Evolutionary conservation across 192 early-diverging fungal genomes (phyloP), one percentile per base, ranked within the genome.

Genomic region (Coemansia sp.): DNA sequence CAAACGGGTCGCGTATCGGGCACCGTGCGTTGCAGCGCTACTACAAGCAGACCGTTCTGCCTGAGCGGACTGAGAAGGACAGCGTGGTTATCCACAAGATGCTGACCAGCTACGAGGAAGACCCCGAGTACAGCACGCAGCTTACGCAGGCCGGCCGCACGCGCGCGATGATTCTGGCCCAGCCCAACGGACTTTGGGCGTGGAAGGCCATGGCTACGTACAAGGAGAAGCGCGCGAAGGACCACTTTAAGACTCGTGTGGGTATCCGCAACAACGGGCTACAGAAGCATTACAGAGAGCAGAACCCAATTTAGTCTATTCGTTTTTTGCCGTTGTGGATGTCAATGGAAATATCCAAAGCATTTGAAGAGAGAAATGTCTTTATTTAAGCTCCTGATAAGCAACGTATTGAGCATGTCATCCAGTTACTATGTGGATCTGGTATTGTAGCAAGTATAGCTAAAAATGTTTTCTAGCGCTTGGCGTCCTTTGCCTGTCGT

Each of bases 211-310:
- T 67, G 22, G 79, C 69, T 14, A 84, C 79, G 1, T 86, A 82
- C 76, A 88, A 87, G 72, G 88, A 86, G 53, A 75, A 79, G 62
- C 83, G 89, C 53, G 57, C 61, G 37, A 72, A 73, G 35, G 68
- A 89, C 48, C 81, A 90, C 62, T 91, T 85, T 84, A 66, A 85
- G 69, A 85, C 83, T 21, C 75, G 83, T 37, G 76, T 88, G 32
- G 92, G 88, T 22, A 83, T 88, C 59, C 88, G 89, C 58, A 83
- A 85, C 65, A 97, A 97, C 83, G 89, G 87, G 58, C 77, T 96
- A 65, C 92, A 96, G 81, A 89, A 85, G 66, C 85, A 94, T 73
- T 96, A 90, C 85, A 81, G 94, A 66, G 76, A 79, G 35, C 92
- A 95, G 76, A 92, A 94, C 66, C 83, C 91, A 60, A 86, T 85